Base-by-base conservation (phyloP, 306 rosid genomes). In the Canavalia gladiata region DNA sequence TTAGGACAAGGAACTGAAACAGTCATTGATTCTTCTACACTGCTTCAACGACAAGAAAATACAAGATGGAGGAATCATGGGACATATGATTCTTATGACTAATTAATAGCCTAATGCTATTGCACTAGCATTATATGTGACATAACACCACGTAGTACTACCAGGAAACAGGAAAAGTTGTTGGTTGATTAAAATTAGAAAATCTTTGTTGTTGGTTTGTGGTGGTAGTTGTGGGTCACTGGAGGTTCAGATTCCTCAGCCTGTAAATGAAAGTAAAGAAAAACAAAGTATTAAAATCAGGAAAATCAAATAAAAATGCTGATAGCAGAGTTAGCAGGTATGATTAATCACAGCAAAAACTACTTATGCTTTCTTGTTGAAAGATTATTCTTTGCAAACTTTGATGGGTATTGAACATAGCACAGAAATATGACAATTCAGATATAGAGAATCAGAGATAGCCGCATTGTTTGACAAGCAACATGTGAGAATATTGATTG, bases 221-320 rank as follows among this genome's bases (percentile, higher is more conserved):
- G 59, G 8, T 31, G 49, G 69, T 58, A 37, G 41, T 77, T 49
- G 52, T 39, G n/a, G 49, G 81, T 90, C 89, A 93, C 59, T 87
- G 81, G 76, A 90, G 91, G 74, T 77, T 93, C 85, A 91, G 25
- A 86, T 88, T 87, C 86, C 87, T 90, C 82, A 88, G 49, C 94
- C 99, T 95, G 93, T 79, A 86, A 72, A 49, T 13, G 29, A 8
- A 34, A 71, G 66, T 7, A 81, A 25, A 73, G 34, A 6, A 28
- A 43, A 66, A 72, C 33, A 1, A 4, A 31, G 69, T 31, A 73
- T 78, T 39, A 77, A 73, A 62, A 13, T 42, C 49, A 80, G 51
- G 47, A 67, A 68, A 10, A 47, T 47, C 29, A 47, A 37, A 39
- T 7, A 47, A 67, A 66, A 51, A 41, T 45, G 45, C 29, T 67